These are phyloP conservation scores for Blastocystis sp. DNA, from an alignment of 352 stramenopile genomes.

Conservation along the genomic window DNA sequence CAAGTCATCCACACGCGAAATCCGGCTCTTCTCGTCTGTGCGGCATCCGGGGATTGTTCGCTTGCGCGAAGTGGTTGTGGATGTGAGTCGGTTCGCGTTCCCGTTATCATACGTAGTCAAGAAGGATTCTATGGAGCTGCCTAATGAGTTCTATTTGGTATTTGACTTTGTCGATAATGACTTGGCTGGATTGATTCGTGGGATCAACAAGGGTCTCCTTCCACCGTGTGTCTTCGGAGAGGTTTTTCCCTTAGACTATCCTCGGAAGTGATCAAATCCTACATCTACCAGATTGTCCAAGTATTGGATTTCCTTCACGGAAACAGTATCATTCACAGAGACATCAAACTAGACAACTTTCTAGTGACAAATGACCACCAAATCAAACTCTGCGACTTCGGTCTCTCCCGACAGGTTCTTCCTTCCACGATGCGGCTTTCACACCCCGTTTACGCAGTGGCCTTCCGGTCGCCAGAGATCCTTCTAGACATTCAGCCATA, in stretches of 20 bases:
- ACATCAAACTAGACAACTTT: conserved; percentile 45
- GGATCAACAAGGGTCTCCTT: not conserved
- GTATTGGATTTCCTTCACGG: conserved; percentile 45
- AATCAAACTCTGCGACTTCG: conserved; percentile 6
- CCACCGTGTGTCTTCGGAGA: not conserved
- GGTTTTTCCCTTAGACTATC: not conserved
- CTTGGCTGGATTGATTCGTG: not conserved
- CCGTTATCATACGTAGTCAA: not conserved
- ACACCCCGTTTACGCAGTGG: not conserved
- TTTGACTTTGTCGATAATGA: conserved; percentile 45
- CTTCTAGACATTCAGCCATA: conserved; percentile 10
- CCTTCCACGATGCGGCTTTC: not conserved
- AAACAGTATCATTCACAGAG: not conserved
- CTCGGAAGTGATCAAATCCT: not conserved
- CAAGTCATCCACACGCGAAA: conserved; percentile 30
- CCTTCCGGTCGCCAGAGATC: conserved; percentile 6
- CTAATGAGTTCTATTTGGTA: conserved; percentile 34
- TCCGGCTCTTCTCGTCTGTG: not conserved
- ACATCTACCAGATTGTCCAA: conserved; percentile 34
- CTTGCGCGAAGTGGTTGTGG: conserved; percentile 14
- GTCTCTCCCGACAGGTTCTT: not conserved
- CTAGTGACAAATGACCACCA: conserved; percentile 21
- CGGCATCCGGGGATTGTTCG: not conserved
- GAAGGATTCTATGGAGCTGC: not conserved
- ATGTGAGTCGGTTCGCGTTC: not conserved